phyloP scores from a whole-genome alignment of 2,329 filamentous ascomycete genomes.

The Ophiognomonia clavigignenti-juglandacearum region DNA sequence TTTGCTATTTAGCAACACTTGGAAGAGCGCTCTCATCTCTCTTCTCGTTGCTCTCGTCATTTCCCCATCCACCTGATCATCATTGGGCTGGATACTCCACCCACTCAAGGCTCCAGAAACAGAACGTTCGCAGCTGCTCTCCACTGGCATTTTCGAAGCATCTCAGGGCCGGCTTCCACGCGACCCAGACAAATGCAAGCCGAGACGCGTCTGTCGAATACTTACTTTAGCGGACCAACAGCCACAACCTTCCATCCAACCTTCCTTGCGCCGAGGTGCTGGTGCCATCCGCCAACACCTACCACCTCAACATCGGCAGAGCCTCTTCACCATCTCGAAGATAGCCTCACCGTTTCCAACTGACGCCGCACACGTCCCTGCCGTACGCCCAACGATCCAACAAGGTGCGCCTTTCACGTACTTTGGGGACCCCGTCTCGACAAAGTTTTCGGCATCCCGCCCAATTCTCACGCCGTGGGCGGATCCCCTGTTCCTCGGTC shows the following conservation, averaged over 20 bases:
- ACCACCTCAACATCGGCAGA: too few species aligned
- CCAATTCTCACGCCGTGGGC: constrained; percentile 5
- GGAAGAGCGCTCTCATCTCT: too few species aligned
- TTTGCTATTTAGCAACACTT: too few species aligned
- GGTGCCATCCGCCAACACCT: background rate
- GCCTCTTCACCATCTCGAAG: too few species aligned
- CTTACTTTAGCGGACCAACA: background rate
- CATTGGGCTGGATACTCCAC: background rate
- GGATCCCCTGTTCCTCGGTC: constrained; percentile 5
- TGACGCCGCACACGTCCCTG: too few species aligned
- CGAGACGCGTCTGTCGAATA: background rate
- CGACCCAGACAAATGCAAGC: background rate
- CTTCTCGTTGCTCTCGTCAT: too few species aligned
- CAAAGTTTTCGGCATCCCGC: constrained; percentile 3
- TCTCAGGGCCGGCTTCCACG: background rate
- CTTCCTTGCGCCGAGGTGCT: background rate
- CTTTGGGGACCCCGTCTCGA: too few species aligned
- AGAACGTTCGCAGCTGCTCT: too few species aligned
- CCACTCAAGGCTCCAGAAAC: background rate
- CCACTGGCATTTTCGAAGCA: background rate
- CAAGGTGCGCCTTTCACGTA: too few species aligned
- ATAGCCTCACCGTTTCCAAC: too few species aligned
- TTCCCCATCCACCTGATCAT: too few species aligned
- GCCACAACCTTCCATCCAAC: background rate
- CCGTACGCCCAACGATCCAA: too few species aligned